Evolutionary conservation across 371 early-diverging fungal genomes (phyloP).

Genomic region (Blakeslea trispora): DNA sequence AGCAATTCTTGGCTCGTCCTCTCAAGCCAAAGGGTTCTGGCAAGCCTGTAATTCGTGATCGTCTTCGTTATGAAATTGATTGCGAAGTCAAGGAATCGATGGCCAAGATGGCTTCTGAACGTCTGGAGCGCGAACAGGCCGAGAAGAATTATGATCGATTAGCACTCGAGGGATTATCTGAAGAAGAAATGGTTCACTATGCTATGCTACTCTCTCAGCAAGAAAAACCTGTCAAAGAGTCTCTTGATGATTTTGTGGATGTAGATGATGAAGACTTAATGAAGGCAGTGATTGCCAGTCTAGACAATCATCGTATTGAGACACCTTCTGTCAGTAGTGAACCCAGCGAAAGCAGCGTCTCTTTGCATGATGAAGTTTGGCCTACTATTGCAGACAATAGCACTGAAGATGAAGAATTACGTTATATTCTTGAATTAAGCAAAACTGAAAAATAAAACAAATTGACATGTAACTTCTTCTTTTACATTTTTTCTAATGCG

Average conservation of each 20-base stretch:
- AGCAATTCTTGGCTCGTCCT: conserved; percentile 30
- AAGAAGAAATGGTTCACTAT: conserved; percentile 52
- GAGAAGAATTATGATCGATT: conserved; percentile 32
- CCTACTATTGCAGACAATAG: conserved; percentile 9
- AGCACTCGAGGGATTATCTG: conserved; percentile 45
- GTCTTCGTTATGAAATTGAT: conserved; percentile 38
- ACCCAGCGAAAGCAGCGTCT: not conserved
- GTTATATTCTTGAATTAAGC: conserved; percentile 43
- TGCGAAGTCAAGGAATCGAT: conserved; percentile 46
- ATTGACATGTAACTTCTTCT: not conserved
- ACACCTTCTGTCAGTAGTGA: not conserved
- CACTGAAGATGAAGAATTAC: conserved; percentile 41
- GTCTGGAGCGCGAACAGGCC: conserved; percentile 28
- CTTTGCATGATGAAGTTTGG: conserved; percentile 11
- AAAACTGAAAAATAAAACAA: conserved; percentile 38
- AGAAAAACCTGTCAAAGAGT: conserved; percentile 13
- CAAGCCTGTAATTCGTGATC: conserved; percentile 20
- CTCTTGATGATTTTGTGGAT: conserved; percentile 23
- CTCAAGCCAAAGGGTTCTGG: conserved; percentile 27
- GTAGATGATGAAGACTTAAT: conserved; percentile 47
- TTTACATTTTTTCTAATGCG: not conserved
- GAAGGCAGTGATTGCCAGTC: conserved; percentile 48
- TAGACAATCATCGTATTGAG: conserved; percentile 17
- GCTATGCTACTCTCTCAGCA: conserved; percentile 51
- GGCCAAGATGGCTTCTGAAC: conserved; percentile 34